Evolutionary conservation across 352 stramenopile genomes (phyloP).

Genomic region (Globisporangium echinulatum): DNA sequence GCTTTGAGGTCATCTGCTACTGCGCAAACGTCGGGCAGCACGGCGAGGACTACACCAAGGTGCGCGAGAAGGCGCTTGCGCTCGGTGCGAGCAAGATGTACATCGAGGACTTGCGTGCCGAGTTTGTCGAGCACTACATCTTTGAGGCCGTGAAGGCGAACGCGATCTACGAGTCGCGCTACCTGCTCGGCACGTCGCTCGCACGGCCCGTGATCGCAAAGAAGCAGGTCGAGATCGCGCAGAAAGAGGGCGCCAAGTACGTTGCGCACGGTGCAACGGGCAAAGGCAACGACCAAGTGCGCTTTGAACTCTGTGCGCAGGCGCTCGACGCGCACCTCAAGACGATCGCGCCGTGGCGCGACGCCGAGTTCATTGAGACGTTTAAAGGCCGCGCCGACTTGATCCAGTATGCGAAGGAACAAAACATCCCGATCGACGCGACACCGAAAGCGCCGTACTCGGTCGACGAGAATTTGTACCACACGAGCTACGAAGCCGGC

Average conservation of each 20-base stretch:
- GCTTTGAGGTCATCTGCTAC: too few species aligned
- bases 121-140: constrained; percentile 95
- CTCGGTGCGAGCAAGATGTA: constrained; percentile 12
- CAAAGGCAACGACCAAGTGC: constrained; percentile 99
- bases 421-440: too few species aligned
- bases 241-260: constrained; percentile 87
- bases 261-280: constrained; percentile 97
- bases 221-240: constrained; percentile 93
- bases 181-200: constrained; percentile 96
- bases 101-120: constrained; percentile 71
- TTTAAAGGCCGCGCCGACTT: too few species aligned
- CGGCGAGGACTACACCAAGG: too few species aligned
- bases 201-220: constrained; percentile 97
- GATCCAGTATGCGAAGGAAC: too few species aligned
- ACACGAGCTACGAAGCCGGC: too few species aligned
- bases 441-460: too few species aligned
- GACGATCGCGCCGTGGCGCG: too few species aligned
- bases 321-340: too few species aligned
- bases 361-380: too few species aligned
- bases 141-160: constrained; percentile 94
- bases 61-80: constrained; percentile 19
- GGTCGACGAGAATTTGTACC: too few species aligned
- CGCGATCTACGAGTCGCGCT: constrained; percentile 97
- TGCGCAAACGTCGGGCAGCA: too few species aligned
- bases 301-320: constrained; percentile 90